Evolutionary conservation across 106 monocot genomes (phyloP).

Genomic region (Acanthochlamys bracteata): DNA sequence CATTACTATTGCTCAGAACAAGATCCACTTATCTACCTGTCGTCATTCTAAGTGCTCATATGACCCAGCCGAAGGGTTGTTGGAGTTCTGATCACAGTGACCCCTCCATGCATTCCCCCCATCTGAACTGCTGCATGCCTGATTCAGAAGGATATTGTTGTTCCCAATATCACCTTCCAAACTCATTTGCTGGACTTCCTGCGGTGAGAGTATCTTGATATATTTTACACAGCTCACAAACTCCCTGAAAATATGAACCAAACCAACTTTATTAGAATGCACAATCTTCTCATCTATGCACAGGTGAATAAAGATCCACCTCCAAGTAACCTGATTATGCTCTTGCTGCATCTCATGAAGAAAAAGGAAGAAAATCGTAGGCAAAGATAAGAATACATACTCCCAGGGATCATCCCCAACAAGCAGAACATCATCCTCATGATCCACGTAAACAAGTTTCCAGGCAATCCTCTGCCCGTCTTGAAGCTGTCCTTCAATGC

Average conservation of each 20-base stretch:
- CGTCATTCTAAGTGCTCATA: conserved; percentile 48
- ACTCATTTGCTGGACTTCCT: conserved; percentile 83
- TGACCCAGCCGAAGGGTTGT: conserved; percentile 46
- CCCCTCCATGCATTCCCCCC: conserved; percentile 67
- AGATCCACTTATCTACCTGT: not conserved
- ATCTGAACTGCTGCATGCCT: conserved; percentile 65
- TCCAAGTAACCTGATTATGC: too few species aligned
- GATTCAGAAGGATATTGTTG: conserved; percentile 46
- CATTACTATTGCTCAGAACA: not conserved
- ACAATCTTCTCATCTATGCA: too few species aligned
- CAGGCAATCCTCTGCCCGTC: conserved; percentile 80
- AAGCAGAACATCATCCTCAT: conserved; percentile 82
- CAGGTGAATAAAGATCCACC: too few species aligned
- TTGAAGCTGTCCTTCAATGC: conserved; percentile 85
- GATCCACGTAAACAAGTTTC: conserved; percentile 97
- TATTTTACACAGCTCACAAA: conserved; percentile 66
- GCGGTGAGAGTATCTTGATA: conserved; percentile 66
- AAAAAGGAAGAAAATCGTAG: not conserved
- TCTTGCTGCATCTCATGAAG: not conserved
- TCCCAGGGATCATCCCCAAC: conserved; percentile 99
- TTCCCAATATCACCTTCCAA: conserved; percentile 58
- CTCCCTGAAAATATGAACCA: conserved; percentile 40
- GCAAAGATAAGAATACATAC: conserved; percentile 39
- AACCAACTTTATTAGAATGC: not conserved
- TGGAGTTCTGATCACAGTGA: conserved; percentile 46